Percentiles rank a stretch among this genome's conserved stretches.
Evolutionary conservation across 805 yeast species (phyloP).

Genomic region (Kazachstania viticola): DNA sequence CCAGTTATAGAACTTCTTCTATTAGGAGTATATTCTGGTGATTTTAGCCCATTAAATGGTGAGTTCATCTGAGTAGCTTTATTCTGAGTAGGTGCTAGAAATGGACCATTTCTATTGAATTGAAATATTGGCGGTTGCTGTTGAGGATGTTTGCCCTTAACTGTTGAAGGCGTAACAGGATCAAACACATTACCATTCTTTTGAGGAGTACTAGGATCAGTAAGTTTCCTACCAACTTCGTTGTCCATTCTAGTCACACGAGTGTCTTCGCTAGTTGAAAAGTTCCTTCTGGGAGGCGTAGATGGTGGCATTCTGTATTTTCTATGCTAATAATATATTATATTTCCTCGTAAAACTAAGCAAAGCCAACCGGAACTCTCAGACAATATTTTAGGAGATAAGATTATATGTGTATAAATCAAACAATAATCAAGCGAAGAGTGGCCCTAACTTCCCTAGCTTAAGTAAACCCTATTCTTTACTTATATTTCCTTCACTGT

Average conservation of each 20-base stretch:
- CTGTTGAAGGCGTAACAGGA: constrained; percentile 21
- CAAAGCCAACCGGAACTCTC: no score
- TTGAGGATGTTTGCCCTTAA: constrained; percentile 1
- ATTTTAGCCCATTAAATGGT: constrained; percentile 19
- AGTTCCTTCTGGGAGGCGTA: constrained; percentile 25
- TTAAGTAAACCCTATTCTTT: no score
- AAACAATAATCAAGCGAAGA: no score
- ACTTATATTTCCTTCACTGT: no score
- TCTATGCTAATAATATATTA: no score
- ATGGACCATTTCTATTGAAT: constrained; percentile 8
- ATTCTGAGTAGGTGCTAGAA: constrained; percentile 8
- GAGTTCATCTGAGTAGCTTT: constrained; percentile 1
- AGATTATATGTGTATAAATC: no score
- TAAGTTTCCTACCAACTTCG: no score
- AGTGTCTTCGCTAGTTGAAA: background rate
- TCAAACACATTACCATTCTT: constrained; percentile 1
- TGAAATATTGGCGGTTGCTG: background rate
- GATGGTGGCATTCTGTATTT: no score
- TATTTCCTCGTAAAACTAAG: no score
- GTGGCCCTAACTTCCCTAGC: no score
- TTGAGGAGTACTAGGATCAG: constrained; percentile 9
- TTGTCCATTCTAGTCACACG: no score
- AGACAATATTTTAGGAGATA: no score
- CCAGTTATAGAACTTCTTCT: constrained; percentile 7
- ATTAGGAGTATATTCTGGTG: constrained; percentile 25